phyloP scores from a whole-genome alignment of 2,329 filamentous ascomycete species.

The Eutypa lata region DNA sequence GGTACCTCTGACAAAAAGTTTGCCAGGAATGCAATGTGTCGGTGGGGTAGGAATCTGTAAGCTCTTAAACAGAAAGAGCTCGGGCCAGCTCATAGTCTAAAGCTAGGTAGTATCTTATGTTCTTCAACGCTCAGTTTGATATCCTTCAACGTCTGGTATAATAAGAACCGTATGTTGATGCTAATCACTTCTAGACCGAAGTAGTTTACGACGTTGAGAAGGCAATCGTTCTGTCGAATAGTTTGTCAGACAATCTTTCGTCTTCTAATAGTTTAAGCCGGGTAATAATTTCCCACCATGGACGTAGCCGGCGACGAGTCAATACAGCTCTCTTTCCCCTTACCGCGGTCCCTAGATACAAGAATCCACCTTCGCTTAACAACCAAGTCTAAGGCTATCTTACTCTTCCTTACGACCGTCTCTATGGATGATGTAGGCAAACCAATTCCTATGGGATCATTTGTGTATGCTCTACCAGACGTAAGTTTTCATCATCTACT shows the following conservation, averaged over 20 bases:
- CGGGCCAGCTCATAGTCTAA: too few species aligned
- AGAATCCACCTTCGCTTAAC: conserved; percentile 60
- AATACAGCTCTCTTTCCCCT: conserved; percentile 54
- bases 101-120: too few species aligned
- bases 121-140: too few species aligned
- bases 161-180: too few species aligned
- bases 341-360: conserved; percentile 59
- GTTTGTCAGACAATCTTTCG: not conserved
- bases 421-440: conserved; percentile 48
- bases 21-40: too few species aligned
- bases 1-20: too few species aligned
- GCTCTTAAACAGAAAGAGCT: too few species aligned
- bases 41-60: too few species aligned
- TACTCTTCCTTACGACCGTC: conserved; percentile 61
- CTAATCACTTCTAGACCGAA: not conserved
- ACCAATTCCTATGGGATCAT: conserved; percentile 70
- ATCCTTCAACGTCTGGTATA: too few species aligned
- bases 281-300: conserved; percentile 9
- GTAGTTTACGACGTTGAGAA: not conserved
- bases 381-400: conserved; percentile 53
- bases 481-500: conserved; percentile 45
- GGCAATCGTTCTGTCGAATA: too few species aligned
- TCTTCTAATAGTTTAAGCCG: too few species aligned
- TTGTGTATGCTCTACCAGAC: conserved; percentile 91
- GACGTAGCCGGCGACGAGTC: conserved; percentile 16